These are phyloP conservation scores for Penicillium desertorum DNA, from an alignment of 495 filamentous ascomycete species.

Conservation along the genomic window DNA sequence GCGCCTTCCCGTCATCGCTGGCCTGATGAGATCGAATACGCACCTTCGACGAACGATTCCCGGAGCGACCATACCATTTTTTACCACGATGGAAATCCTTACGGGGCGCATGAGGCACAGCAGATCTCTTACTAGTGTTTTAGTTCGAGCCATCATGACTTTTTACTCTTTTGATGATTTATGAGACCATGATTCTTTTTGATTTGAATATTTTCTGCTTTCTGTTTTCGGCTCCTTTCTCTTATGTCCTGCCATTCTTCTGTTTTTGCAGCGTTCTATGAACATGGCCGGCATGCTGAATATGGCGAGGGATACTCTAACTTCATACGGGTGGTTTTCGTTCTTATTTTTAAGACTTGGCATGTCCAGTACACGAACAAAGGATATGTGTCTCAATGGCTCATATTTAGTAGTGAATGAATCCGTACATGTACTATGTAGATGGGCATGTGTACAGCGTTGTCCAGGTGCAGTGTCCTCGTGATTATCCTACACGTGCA, in stretches of 20 bases:
- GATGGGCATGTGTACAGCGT: background rate
- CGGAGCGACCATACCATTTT: background rate
- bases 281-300: background rate
- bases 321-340: background rate
- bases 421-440: background rate
- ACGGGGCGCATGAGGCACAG: background rate
- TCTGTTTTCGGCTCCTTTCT: background rate
- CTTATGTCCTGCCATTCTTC: background rate
- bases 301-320: background rate
- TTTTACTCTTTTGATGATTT: constrained; percentile 9
- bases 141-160: background rate
- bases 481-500: no score
- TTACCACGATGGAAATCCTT: constrained; percentile 27
- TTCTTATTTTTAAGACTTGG: background rate
- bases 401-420: background rate
- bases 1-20: constrained; percentile 20
- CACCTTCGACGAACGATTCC: constrained; percentile 6
- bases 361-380: background rate
- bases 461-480: no score
- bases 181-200: constrained; percentile 7
- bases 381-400: background rate
- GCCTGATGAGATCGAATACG: constrained; percentile 31
- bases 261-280: background rate
- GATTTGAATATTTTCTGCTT: background rate
- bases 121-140: constrained; percentile 19